These are phyloP conservation scores for Acanthochlamys bracteata DNA, from an alignment of 106 monocot genomes.

Conservation along the genomic window DNA sequence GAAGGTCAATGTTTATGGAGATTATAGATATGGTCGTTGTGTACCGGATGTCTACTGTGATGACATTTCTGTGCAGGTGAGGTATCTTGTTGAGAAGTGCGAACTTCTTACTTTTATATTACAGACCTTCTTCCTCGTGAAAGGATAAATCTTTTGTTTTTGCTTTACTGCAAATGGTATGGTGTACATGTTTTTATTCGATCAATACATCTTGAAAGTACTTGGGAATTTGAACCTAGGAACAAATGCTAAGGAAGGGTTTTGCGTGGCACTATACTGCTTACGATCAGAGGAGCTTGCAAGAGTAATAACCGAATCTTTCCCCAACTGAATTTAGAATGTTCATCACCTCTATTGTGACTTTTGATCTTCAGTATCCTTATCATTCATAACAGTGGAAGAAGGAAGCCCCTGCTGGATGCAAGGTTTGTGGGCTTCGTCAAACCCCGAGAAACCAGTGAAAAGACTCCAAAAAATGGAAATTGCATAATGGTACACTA, in stretches of 20 bases:
- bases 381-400: constrained; percentile 52
- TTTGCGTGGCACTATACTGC: constrained; percentile 84
- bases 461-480: constrained; percentile 46
- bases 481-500: not conserved
- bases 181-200: not conserved
- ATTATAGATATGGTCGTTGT: constrained; percentile 57
- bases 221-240: constrained; percentile 24
- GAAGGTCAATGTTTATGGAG: constrained; percentile 41
- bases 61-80: constrained; percentile 72
- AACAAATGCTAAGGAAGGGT: constrained; percentile 71
- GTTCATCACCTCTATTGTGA: not conserved
- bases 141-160: no score
- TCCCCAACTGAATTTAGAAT: no score
- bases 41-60: constrained; percentile 87
- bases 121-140: no score
- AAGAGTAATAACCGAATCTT: constrained; percentile 23
- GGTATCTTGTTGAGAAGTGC: not conserved
- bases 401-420: constrained; percentile 51
- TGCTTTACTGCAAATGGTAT: no score
- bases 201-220: not conserved
- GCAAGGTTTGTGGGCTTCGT: constrained; percentile 67
- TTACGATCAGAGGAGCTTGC: constrained; percentile 73
- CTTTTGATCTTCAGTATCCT: not conserved
- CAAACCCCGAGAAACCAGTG: constrained; percentile 89
- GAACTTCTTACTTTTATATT: no score